These are phyloP conservation scores for Xylaria palmicola DNA, from an alignment of 495 filamentous ascomycete species.

Conservation along the genomic window DNA sequence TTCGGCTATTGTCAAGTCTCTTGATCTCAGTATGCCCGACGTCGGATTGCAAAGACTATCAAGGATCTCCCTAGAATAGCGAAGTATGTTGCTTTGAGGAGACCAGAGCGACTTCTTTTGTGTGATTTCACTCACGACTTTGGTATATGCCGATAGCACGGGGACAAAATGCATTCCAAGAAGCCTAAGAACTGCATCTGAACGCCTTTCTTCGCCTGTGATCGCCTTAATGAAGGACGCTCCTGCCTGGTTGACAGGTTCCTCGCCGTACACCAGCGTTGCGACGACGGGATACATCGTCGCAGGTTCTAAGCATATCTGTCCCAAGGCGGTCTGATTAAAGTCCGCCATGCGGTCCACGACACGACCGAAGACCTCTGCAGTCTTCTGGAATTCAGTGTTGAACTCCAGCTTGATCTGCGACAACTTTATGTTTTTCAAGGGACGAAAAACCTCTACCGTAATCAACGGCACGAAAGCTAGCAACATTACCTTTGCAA, in stretches of 20 bases:
- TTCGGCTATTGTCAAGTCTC: slow-evolving; percentile 58
- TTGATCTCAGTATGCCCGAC: slow-evolving; percentile 73
- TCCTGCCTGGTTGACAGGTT: slow-evolving; percentile 68
- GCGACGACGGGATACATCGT: slow-evolving; percentile 64
- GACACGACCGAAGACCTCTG: slow-evolving; percentile 66
- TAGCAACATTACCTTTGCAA: slow-evolving; percentile 70
- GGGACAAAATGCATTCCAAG: slow-evolving; percentile 57
- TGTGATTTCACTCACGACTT: slow-evolving; percentile 49
- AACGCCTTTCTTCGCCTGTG: slow-evolving; percentile 65
- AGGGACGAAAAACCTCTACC: slow-evolving; percentile 67
- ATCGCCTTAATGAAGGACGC: slow-evolving; percentile 78
- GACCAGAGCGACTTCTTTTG: slow-evolving; percentile 51
- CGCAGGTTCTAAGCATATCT: slow-evolving; percentile 61
- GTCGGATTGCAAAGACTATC: slow-evolving; percentile 79
- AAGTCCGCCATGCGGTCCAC: slow-evolving; percentile 78
- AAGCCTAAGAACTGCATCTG: slow-evolving; percentile 72
- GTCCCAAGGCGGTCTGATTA: slow-evolving; percentile 57
- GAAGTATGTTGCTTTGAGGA: slow-evolving; percentile 29
- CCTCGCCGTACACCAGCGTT: slow-evolving; percentile 65
- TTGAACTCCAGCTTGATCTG: slow-evolving; percentile 67
- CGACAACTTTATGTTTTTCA: slow-evolving; percentile 47
- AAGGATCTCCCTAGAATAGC: slow-evolving; percentile 62
- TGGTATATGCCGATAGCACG: slow-evolving; percentile 37
- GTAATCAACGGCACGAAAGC: slow-evolving; percentile 66
- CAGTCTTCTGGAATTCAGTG: slow-evolving; percentile 64